Conservation (phyloP, 768 basidiomycete genomes). For the Lactarius akahatsu region DNA sequence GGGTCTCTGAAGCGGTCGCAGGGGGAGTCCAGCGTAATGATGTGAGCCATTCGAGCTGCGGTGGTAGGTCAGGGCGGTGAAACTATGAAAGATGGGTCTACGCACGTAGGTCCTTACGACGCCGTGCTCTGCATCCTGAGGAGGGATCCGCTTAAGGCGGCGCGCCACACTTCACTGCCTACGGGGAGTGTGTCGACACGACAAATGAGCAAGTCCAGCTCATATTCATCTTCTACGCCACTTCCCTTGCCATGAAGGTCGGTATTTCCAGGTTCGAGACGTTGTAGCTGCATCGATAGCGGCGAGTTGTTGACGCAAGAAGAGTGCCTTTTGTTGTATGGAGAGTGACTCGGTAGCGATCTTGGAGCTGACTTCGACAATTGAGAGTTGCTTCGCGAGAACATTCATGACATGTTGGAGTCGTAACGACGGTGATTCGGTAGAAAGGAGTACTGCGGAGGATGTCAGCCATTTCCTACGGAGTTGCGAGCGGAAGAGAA, state of each 20-base stretch:
- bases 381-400: constrained; percentile 72
- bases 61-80: background rate
- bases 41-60: constrained; percentile 86
- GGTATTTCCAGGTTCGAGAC: constrained; percentile 39
- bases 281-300: constrained; percentile 76
- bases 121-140: constrained; percentile 87
- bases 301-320: constrained; percentile 78
- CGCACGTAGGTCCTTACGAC: constrained; percentile 82
- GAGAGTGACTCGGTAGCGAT: constrained; percentile 80
- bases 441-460: constrained; percentile 56
- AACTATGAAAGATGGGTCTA: constrained; percentile 20
- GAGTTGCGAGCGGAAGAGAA: background rate
- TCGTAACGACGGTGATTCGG: constrained; percentile 59
- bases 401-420: constrained; percentile 66
- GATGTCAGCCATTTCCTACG: background rate
- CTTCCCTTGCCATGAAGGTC: constrained; percentile 7
- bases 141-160: constrained; percentile 82
- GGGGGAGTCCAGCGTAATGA: constrained; percentile 78
- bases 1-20: constrained; percentile 36
- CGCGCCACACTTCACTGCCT: constrained; percentile 79
- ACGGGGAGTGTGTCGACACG: constrained; percentile 72
- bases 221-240: constrained; percentile 61
- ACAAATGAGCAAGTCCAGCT: constrained; percentile 70
- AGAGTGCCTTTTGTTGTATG: constrained; percentile 86
- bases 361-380: constrained; percentile 78